Evolutionary conservation across 176 grass and related monocot species (phyloP), one percentile per base, ranked within the genome.

Genomic region (Cenchrus purpureus): DNA sequence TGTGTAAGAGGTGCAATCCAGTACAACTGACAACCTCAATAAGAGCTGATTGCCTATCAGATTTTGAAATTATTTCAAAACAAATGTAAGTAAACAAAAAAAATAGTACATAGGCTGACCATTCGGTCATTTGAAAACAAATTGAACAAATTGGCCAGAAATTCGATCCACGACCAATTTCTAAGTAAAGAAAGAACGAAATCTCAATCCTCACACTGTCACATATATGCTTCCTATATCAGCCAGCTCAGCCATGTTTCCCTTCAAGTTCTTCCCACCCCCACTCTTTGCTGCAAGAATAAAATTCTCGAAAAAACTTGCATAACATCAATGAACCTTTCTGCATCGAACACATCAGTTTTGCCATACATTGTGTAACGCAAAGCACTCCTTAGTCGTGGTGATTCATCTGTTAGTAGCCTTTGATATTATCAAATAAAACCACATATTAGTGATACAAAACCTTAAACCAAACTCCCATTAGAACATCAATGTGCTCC

Each of bases 251-350:
- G 96, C 96, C 96, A 95, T 98, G 68, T 87, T 92, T 83, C 96
- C 93, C 74, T 92, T 89, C 85, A 98, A 81, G 68, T 93, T 76
- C 68, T 98, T 91, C 73, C 93, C 96, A 25, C 96, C 96, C 37
- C 96, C 96, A 20, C 93, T 98, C 86, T 95, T 98, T 70, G 93
- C 96, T 34, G 96, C 93, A 66, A 57, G 88, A 76, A 98, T 94
- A 65, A 98, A 98, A 84, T 92, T 98, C 74, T 98, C 96, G 31
- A 98, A 98, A 34, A 34, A 65, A 93, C 96, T 92, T 98, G 89
- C 96, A 98, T 98, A 10, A 98, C 91, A 90, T 98, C 93, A 51
- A 98, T 98, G 84, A 98, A 98, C 82, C 96, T 95, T 60, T 98
- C 93, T 77, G 96, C 96, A 70, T 95, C 84, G 40, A 95, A 98